Evolutionary conservation across 2,329 filamentous ascomycete genomes (phyloP).

Genomic region (Colletotrichum paranaense): DNA sequence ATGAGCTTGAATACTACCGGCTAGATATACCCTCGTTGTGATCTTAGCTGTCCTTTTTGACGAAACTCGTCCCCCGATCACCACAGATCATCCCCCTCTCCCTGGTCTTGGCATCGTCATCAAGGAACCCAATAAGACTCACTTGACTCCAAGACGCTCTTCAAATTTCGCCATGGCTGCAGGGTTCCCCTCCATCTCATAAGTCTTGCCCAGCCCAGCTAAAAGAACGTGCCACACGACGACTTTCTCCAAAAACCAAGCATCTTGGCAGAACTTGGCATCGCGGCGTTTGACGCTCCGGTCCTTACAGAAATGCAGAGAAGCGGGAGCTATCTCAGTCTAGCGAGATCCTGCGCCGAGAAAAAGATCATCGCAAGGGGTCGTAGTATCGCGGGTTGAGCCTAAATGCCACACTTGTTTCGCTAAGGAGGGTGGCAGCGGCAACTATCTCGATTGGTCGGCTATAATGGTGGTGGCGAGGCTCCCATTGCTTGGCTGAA

Average conservation of each 20-base stretch:
- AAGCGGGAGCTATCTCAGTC: background rate
- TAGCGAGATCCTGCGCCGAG: conserved; percentile 3
- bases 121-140: background rate
- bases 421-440: conserved; percentile 6
- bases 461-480: background rate
- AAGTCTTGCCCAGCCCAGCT: background rate
- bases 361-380: conserved; percentile 5
- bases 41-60: background rate
- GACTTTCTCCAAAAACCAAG: conserved; percentile 18
- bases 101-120: background rate
- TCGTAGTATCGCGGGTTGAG: background rate
- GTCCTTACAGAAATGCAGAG: background rate
- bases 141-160: background rate
- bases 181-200: background rate
- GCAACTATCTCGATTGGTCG: conserved; percentile 4
- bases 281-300: conserved; percentile 19
- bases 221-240: background rate
- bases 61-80: background rate
- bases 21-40: background rate
- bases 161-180: background rate
- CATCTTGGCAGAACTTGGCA: conserved; percentile 33
- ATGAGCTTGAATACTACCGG: background rate
- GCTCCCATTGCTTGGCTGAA: background rate
- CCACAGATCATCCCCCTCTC: background rate
- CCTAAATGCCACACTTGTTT: conserved; percentile 20